phyloP scores from a whole-genome alignment of 1,284 basidiomycete genomes.

The Cryptococcus amylolentus region DNA sequence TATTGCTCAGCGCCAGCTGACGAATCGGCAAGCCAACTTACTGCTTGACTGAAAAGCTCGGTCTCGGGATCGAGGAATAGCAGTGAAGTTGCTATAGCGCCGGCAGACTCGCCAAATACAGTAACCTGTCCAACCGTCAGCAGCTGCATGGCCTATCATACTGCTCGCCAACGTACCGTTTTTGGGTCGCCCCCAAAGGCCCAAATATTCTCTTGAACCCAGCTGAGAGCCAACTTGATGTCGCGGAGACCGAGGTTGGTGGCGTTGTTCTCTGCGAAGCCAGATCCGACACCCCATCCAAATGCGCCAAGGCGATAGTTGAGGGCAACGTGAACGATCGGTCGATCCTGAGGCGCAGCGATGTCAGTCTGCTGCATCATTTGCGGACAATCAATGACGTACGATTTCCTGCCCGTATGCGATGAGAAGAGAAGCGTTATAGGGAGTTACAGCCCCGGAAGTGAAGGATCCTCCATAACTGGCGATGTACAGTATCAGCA shows the following conservation, averaged over 20 bases:
- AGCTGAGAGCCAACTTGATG: constrained; percentile 52
- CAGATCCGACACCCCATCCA: constrained; percentile 46
- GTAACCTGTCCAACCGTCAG: constrained; percentile 27
- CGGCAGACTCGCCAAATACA: constrained; percentile 47
- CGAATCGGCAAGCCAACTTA: constrained; percentile 5
- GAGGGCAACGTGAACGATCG: constrained; percentile 49
- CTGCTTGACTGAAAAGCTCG: constrained; percentile 42
- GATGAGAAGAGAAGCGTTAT: constrained; percentile 22
- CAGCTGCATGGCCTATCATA: not conserved
- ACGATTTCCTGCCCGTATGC: constrained; percentile 9
- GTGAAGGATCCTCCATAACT: constrained; percentile 44
- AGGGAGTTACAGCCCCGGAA: constrained; percentile 19
- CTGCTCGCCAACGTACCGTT: constrained; percentile 27
- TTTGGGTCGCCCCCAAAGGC: constrained; percentile 53
- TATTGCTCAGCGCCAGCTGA: not conserved
- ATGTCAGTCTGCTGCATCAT: not conserved
- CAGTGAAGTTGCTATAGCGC: constrained; percentile 42
- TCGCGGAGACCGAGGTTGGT: constrained; percentile 50
- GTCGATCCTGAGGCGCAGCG: constrained; percentile 21
- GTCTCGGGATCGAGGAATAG: constrained; percentile 32
- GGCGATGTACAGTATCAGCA: constrained; percentile 1
- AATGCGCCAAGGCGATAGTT: constrained; percentile 53
- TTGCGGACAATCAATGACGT: not conserved
- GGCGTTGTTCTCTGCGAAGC: constrained; percentile 34
- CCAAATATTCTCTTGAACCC: constrained; percentile 53